Base-by-base conservation (phyloP, 2,329 filamentous ascomycete species). In the Colletotrichum abscissum region DNA sequence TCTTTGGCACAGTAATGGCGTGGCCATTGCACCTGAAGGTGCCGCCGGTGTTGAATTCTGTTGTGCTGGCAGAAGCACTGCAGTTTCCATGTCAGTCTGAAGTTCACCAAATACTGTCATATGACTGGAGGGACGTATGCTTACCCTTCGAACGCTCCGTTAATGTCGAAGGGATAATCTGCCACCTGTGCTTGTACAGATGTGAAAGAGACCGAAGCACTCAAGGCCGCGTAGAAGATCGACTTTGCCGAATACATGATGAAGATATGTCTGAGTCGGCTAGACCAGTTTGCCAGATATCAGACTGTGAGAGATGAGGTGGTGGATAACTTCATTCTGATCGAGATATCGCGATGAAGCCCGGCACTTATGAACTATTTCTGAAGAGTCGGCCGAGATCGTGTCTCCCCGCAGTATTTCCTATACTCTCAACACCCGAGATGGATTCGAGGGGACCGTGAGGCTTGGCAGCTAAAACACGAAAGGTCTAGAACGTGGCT, bases 1-100 rank as follows among this genome's bases (percentile, higher is more conserved):
- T 77, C 66, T 76, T 73, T n/a, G 76, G 76, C 4, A 76, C 69
- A 28, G 49, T 63, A 33, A 76, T 65, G 28, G 57, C 62, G 30
- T 69, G 69, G 22, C 76, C 75, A n/a, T 76, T 75, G 5, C 75
- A 67, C 33, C 22, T 69, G 57, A 76, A 72, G 12, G 35, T 49
- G 5, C 76, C 75, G 6, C 75, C 76, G 4, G 75, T 63, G 67
- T 77, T 76, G 63, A 70, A 74, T 4, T 55, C 42, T 19, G 49
- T 24, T 9, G 42, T 33, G 3, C 42, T 49, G 2, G 66, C 58
- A 26, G 62, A 35, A n/a, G 73, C 74, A 28, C 78, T 78, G 28
- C 12, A 49, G 7, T 9, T 9, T 56, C 6, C 12, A 42, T 4
- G 35, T 65, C 22, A 58, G 35, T 30, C 33, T 22, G 46, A 26